A percentile compares a stretch with the other conserved stretches of the same genome.
Conservation (phyloP, 768 basidiomycete species). For the Leccinum uliginosum region DNA sequence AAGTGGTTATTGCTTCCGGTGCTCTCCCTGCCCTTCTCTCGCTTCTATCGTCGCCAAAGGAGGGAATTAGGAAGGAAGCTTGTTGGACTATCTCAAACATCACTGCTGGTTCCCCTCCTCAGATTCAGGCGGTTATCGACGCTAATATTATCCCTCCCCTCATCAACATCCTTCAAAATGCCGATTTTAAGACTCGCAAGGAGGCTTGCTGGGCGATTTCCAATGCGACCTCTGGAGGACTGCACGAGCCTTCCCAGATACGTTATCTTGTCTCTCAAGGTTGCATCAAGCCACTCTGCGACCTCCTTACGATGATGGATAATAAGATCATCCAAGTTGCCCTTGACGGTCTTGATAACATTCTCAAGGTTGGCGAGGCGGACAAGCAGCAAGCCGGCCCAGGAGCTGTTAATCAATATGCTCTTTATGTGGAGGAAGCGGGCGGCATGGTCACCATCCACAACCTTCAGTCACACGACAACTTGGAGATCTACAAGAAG, state of each 20-base stretch:
- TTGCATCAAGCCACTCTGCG: slow-evolving; percentile 98
- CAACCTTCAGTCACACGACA: slow-evolving; percentile 99
- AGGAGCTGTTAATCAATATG: slow-evolving; percentile 88
- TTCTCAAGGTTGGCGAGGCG: slow-evolving; percentile 94
- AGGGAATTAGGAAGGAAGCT: slow-evolving; percentile 98
- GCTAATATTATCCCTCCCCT: slow-evolving; percentile 98
- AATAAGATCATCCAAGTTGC: slow-evolving; percentile 99
- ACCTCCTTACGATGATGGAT: slow-evolving; percentile 96
- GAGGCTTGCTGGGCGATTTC: slow-evolving; percentile 99
- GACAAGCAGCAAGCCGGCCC: slow-evolving; percentile 83
- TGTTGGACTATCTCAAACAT: slow-evolving; percentile 99
- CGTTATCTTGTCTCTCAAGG: slow-evolving; percentile 97
- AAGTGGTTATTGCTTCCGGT: slow-evolving; percentile 97
- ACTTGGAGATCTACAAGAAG: slow-evolving; percentile 99
- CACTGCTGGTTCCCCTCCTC: slow-evolving; percentile 93
- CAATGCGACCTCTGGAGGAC: slow-evolving; percentile 96
- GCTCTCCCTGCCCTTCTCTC: slow-evolving; percentile 93
- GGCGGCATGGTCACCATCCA: slow-evolving; percentile 99
- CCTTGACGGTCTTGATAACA: slow-evolving; percentile 96
- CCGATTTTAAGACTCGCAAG: slow-evolving; percentile 99
- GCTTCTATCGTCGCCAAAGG: slow-evolving; percentile 92
- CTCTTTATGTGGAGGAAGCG: slow-evolving; percentile 92
- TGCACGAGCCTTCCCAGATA: slow-evolving; percentile 95
- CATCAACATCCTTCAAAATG: slow-evolving; percentile 95
- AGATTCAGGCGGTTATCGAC: slow-evolving; percentile 96